Evolutionary conservation across 2,329 filamentous ascomycete genomes (phyloP).

Genomic region (Akanthomyces dipterigenus): DNA sequence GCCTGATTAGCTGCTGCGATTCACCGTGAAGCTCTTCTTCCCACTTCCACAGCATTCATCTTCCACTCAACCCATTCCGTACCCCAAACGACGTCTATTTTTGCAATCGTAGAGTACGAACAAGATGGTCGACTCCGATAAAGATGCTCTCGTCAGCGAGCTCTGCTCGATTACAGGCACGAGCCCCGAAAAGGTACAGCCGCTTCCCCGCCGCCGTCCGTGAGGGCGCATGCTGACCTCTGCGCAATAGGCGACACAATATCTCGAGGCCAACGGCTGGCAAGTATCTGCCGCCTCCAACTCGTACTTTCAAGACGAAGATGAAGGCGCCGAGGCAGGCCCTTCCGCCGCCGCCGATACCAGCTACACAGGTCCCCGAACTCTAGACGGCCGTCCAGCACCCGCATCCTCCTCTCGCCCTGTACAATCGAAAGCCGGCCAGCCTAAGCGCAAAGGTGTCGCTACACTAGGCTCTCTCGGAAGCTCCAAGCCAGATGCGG

Average conservation of each 20-base stretch:
- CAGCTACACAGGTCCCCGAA: constrained; percentile 54
- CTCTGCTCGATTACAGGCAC: constrained; percentile 23
- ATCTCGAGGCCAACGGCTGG: constrained; percentile 60
- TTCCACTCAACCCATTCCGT: neutral
- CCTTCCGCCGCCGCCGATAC: constrained; percentile 29
- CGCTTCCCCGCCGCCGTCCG: constrained; percentile 13
- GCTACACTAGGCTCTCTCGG: constrained; percentile 53
- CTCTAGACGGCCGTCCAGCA: constrained; percentile 56
- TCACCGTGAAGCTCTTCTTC: neutral
- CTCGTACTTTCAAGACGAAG: constrained; percentile 54
- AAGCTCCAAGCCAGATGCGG: constrained; percentile 29
- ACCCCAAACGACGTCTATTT: neutral
- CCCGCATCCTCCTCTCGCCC: constrained; percentile 30
- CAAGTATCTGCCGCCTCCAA: constrained; percentile 56
- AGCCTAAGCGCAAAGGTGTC: constrained; percentile 52
- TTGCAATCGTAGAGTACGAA: neutral
- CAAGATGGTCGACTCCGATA: constrained; percentile 24
- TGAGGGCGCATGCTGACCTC: neutral
- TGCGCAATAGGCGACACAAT: constrained; percentile 52
- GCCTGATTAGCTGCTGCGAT: neutral
- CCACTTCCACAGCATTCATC: neutral
- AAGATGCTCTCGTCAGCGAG: constrained; percentile 22
- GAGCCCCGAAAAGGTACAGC: constrained; percentile 21
- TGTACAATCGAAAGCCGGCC: constrained; percentile 31
- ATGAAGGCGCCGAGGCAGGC: constrained; percentile 39